These are phyloP conservation scores for Coriaria nepalensis DNA, from an alignment of 306 rosid species.

Conservation along the genomic window DNA sequence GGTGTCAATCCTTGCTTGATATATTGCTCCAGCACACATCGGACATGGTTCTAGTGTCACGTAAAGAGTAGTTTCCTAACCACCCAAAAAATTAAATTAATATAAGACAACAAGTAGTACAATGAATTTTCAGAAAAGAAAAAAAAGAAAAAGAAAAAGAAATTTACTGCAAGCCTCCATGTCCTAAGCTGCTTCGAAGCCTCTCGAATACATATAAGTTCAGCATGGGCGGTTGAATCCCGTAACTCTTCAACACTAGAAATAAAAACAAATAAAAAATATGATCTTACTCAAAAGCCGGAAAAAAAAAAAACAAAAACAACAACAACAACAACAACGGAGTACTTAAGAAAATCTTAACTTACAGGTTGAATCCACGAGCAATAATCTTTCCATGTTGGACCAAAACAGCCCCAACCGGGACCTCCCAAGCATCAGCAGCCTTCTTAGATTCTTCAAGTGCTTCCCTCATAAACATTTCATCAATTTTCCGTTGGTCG, in stretches of 20 bases:
- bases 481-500: slow-evolving; percentile 64
- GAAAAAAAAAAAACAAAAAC: slow-evolving; percentile 4
- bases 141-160: slow-evolving; percentile 7
- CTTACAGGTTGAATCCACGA: slow-evolving; percentile 89
- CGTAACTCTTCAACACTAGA: slow-evolving; percentile 86
- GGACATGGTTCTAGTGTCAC: slow-evolving; percentile 97
- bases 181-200: slow-evolving; percentile 71
- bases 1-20: slow-evolving; percentile 66
- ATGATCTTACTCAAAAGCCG: background rate
- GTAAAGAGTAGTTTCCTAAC: slow-evolving; percentile 66
- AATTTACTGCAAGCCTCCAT: slow-evolving; percentile 91
- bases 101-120: background rate
- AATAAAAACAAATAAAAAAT: slow-evolving; percentile 16
- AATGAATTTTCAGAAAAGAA: background rate
- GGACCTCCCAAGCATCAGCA: slow-evolving; percentile 96
- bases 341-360: slow-evolving; percentile 14
- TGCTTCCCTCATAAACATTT: slow-evolving; percentile 91
- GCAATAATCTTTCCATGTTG: slow-evolving; percentile 80
- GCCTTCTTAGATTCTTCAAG: slow-evolving; percentile 89
- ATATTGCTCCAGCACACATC: slow-evolving; percentile 99
- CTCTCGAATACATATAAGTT: slow-evolving; percentile 84
- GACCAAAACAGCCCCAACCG: slow-evolving; percentile 94
- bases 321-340: slow-evolving; percentile 3
- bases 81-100: slow-evolving; percentile 6
- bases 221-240: slow-evolving; percentile 98